These are phyloP conservation scores for Mitragyna speciosa DNA, from an alignment of 257 asterid species.

Conservation along the genomic window DNA sequence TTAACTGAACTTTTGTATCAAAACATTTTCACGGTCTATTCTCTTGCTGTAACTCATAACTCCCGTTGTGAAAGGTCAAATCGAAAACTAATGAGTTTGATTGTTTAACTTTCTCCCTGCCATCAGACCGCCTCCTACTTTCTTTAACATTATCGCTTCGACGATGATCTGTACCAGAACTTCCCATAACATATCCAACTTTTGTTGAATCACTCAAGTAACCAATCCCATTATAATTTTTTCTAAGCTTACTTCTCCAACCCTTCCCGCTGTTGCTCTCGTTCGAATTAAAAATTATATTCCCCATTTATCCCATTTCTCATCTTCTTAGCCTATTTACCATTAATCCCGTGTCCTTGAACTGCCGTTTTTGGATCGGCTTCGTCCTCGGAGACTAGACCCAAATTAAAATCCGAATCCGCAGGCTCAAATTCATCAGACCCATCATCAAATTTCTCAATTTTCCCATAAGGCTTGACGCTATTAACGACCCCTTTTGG, in stretches of 20 bases:
- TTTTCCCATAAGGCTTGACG: constrained; percentile 55
- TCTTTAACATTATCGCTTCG: constrained; percentile 21
- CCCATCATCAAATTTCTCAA: constrained; percentile 22
- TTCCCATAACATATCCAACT: constrained; percentile 24
- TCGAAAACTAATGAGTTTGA: constrained; percentile 47
- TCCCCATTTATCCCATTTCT: constrained; percentile 23
- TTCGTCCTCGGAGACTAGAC: constrained; percentile 7
- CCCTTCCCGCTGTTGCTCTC: constrained; percentile 26
- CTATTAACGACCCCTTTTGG: constrained; percentile 96
- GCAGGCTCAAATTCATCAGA: constrained; percentile 21
- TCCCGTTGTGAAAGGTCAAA: constrained; percentile 63
- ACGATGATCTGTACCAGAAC: constrained; percentile 19
- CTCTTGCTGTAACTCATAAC: constrained; percentile 46
- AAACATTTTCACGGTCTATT: constrained; percentile 5
- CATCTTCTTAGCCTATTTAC: constrained; percentile 18
- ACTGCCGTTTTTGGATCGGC: constrained; percentile 17
- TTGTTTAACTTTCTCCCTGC: constrained; percentile 23
- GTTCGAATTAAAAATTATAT: constrained; percentile 23
- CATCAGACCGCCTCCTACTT: constrained; percentile 25
- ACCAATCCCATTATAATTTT: constrained; percentile 36
- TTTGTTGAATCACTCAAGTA: constrained; percentile 29
- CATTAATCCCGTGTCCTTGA: constrained; percentile 16
- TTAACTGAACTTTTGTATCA: background rate
- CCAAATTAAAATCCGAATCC: constrained; percentile 10
- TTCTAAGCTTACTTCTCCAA: constrained; percentile 31